Evolutionary conservation across 31 red algal genomes (phyloP), one percentile per base, ranked within the genome.

Genomic region (Asparagopsis taxiformis): DNA sequence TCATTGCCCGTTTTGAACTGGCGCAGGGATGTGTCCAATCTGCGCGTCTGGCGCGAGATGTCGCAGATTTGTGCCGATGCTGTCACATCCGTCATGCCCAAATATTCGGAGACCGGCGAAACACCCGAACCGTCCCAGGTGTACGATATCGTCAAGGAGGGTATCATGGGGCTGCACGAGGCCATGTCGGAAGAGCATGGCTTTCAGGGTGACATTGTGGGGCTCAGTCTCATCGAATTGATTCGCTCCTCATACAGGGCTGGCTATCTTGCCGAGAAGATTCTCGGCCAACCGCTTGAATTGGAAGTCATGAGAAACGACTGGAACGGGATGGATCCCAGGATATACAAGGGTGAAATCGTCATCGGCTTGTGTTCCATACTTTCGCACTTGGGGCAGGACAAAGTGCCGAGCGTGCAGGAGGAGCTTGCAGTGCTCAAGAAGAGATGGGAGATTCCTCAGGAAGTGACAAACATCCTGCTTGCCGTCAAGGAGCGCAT

Each of bases 51-150:
- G 59, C 53, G 33, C 30, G 51, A 34, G 29, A 50, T 67, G 50
- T 65, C 75, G 3, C 61, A 79, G 60, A 64, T 79, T 58, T 79
- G 75, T 55, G 75, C 75, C 4, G 75, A 79, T 79, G 75, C 75
- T 19, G 75, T 79, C 16, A 46, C 44, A 13, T 39, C 23, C 3
- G 50, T 68, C 20, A 36, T 79, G 75, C 51, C 62, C 11, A 51
- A 15, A n/a, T 59, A 66, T 48, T 55, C 48, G 20, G 29, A 28
- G 21, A 21, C 35, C 15, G 49, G 62, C 25, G 29, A 56, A 34
- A 55, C 39, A 52, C 30, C 50, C n/a, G n/a, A 34, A 8, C 2
- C 38, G 0, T 33, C 70, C 5, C 55, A 46, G 23, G 50, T 82
- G 23, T 46, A 63, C 39, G 37, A 62, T 21, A 72, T 62, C 22